Percentiles rank a stretch among this genome's conserved stretches.
phyloP scores from a whole-genome alignment of 306 rosid genomes.

The Vicia villosa region DNA sequence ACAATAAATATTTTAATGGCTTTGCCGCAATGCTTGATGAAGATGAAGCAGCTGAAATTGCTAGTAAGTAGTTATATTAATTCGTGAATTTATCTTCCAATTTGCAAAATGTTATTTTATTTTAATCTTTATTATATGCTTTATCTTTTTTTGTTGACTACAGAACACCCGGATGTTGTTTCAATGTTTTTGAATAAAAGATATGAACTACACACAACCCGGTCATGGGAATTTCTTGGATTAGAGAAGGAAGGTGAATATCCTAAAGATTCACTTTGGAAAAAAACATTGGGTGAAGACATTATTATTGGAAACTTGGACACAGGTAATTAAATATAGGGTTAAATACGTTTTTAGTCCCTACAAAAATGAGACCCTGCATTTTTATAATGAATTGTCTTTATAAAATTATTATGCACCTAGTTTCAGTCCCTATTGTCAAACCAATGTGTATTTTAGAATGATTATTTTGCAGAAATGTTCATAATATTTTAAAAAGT shows the following conservation, averaged over 20 bases:
- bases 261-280: slow-evolving; percentile 49
- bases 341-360: no score
- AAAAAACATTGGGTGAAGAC: slow-evolving; percentile 51
- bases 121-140: background rate
- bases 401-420: no score
- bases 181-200: slow-evolving; percentile 52
- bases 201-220: slow-evolving; percentile 60
- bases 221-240: slow-evolving; percentile 67
- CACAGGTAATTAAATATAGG: slow-evolving; percentile 47
- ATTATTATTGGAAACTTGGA: slow-evolving; percentile 71
- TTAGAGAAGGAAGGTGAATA: slow-evolving; percentile 35
- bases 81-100: background rate
- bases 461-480: no score
- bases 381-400: no score
- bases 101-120: background rate
- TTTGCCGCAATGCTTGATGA: slow-evolving; percentile 83
- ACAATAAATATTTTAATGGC: slow-evolving; percentile 60
- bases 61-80: slow-evolving; percentile 44
- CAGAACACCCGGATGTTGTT: slow-evolving; percentile 60
- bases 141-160: background rate
- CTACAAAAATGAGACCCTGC: no score
- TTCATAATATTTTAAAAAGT: no score
- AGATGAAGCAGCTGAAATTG: slow-evolving; percentile 46
- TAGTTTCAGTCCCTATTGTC: no score
- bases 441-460: no score